Base-by-base conservation (phyloP, 1,139 yeast species). In the Hansenula lynferdii region DNA sequence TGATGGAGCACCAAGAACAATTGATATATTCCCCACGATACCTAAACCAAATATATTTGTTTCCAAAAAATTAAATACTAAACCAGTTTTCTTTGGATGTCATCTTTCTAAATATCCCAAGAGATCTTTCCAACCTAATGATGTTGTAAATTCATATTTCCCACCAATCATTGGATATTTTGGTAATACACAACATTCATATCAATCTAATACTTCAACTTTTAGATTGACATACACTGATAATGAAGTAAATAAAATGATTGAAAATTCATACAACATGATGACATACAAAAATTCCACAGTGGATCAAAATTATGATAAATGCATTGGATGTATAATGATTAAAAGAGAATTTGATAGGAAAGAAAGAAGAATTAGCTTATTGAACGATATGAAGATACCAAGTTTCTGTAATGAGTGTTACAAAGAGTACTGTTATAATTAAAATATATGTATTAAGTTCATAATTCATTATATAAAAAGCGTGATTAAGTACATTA, bases 291-390 rank as follows among this genome's bases (percentile, higher is more conserved):
- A 55, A 19, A 69, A 75, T 44, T 67, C 72, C 2, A 57, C 71
- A 0, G 34, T 42, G 8, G 65, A 63, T 37, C 43, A 42, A 1
- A 59, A 62, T 26, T 80, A 65, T 54, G 61, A 72, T 8, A 59
- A 63, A 22, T 81, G 89, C 53, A 48, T 80, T 10, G 77, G 75
- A 9, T 81, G 89, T 60, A 75, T 84, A 1, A 57, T 78, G 19
- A 47, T 79, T 17, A 78, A 77, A 48, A 61, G 86, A 47, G 66
- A 70, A 27, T 70, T 71, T 45, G 85, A 79, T 44, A 58, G 75
- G 35, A 44, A 47, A 14, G 42, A 36, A 23, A 45, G 51, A 28
- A 45, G 45, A 0, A 46, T 56, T 33, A 48, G 58, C 32, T 36
- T 52, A 28, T 37, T 51, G 16, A 56, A 57, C 12, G 55, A 56